Percentiles rank a stretch among this genome's conserved stretches.
Conservation (phyloP, 371 early-diverging fungal genomes). For the Umbelopsis sp. region DNA sequence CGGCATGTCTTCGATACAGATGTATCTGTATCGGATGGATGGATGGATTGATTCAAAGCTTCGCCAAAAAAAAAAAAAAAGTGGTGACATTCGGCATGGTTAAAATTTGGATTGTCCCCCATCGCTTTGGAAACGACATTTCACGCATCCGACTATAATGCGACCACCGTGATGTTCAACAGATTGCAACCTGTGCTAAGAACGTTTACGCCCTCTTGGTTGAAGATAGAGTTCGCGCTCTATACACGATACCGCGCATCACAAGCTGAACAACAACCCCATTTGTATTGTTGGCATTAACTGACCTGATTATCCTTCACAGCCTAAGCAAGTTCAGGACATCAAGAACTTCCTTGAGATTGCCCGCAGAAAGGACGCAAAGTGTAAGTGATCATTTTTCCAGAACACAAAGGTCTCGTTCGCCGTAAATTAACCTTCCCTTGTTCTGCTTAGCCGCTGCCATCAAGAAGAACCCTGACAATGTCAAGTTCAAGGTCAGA, state of each 20-base stretch:
- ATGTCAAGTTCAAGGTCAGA: conserved; percentile 98
- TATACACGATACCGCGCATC: background rate
- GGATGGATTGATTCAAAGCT: conserved; percentile 26
- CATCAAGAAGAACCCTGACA: conserved; percentile 96
- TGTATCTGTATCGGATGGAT: conserved; percentile 21
- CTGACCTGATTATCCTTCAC: conserved; percentile 11
- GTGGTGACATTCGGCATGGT: background rate
- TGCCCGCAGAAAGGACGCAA: conserved; percentile 96
- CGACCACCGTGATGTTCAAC: no score
- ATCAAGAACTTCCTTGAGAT: conserved; percentile 98
- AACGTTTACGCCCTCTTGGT: no score
- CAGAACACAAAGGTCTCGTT: no score
- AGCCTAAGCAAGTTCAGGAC: conserved; percentile 98
- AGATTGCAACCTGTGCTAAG: no score
- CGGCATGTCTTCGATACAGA: conserved; percentile 2
- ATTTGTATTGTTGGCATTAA: background rate
- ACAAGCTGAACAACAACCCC: background rate
- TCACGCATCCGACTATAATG: no score
- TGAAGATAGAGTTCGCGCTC: no score
- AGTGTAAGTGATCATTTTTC: conserved; percentile 57
- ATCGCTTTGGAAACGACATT: no score
- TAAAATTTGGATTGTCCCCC: background rate
- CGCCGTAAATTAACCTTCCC: background rate
- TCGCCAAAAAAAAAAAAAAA: no score
- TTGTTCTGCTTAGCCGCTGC: conserved; percentile 66